Evolutionary conservation across 2,329 filamentous ascomycete genomes (phyloP), one percentile per base, ranked within the genome.

Genomic region (Apiospora hydei): DNA sequence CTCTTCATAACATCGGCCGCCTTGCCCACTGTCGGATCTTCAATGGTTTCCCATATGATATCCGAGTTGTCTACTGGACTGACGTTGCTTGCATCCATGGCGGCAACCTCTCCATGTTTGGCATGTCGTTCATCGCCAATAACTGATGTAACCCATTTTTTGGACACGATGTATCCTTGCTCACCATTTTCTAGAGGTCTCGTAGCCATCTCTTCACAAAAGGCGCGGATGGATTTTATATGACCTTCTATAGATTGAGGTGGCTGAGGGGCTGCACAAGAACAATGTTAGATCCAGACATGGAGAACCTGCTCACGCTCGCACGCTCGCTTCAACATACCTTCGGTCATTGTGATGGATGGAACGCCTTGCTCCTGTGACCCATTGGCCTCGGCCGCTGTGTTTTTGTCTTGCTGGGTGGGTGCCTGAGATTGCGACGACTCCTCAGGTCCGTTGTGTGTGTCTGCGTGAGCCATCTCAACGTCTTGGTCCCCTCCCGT

Each of bases 61-160:
- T 95, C 93, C 0, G 93, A 91, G 79, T 98, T 98, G 84, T 98
- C 94, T 44, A 98, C 89, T 0, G 94, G 93, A 1, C 95, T 95
- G 71, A 96, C 88, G 10, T 84, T 77, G 14, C 86, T 80, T n/a
- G 86, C 83, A 74, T 93, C 93, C n/a, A 67, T 57, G 14, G 49
- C 66, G 16, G 53, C 30, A 73, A 89, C 87, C 74, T 87, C 85
- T 26, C 85, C 86, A 69, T 87, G 83, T 72, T 88, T 87, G 21
- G 85, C 81, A n/a, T 90, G 88, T 11, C 88, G 86, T 68, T 89
- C 89, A 71, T 93, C 86, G 34, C 92, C 88, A 72, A 92, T 85
- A 3, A 96, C 94, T 72, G 90, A 89, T 71, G 88, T 87, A 46
- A 98, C 87, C 96, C 96, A 98, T 72, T 87, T 87, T 69, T 88